These are phyloP conservation scores for Dittrichia graveolens DNA, from an alignment of 129 eudicot genomes.

Conservation along the genomic window DNA sequence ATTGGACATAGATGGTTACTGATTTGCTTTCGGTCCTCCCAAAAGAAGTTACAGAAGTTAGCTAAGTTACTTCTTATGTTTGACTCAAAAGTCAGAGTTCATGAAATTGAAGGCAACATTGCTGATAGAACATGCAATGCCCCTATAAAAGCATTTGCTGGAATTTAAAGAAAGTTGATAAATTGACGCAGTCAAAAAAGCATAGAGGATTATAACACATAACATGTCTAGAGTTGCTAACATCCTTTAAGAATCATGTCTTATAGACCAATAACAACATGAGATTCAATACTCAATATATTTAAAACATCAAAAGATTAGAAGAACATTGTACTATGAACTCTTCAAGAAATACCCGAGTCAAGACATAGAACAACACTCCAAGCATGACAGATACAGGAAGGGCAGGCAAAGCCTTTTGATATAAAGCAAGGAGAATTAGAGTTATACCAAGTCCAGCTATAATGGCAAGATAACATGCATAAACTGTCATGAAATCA, in stretches of 20 bases:
- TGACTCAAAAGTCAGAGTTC: neutral
- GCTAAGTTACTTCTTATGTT: neutral
- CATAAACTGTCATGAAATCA: slow-evolving; percentile 96
- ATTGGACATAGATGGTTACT: no score
- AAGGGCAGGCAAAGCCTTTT: slow-evolving; percentile 96
- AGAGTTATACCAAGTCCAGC: slow-evolving; percentile 97
- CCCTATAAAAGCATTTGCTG: neutral
- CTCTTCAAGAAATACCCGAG: slow-evolving; percentile 84
- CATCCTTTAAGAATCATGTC: slow-evolving; percentile 1
- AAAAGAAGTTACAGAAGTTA: neutral
- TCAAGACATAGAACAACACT: slow-evolving; percentile 82
- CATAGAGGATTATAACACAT: slow-evolving; percentile 1
- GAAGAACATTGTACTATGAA: slow-evolving; percentile 86
- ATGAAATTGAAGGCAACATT: neutral
- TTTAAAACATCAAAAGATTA: slow-evolving; percentile 85
- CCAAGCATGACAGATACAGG: slow-evolving; percentile 94
- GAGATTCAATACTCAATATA: slow-evolving; percentile 18
- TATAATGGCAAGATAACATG: slow-evolving; percentile 90
- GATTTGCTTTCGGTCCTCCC: neutral
- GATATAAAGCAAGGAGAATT: slow-evolving; percentile 81
- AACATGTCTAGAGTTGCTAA: neutral
- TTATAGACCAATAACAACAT: slow-evolving; percentile 1
- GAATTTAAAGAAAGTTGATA: neutral
- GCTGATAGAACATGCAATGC: neutral
- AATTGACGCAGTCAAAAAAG: neutral